Evolutionary conservation across 2,329 filamentous ascomycete species (phyloP).

Genomic region (Ophiostoma australiae): DNA sequence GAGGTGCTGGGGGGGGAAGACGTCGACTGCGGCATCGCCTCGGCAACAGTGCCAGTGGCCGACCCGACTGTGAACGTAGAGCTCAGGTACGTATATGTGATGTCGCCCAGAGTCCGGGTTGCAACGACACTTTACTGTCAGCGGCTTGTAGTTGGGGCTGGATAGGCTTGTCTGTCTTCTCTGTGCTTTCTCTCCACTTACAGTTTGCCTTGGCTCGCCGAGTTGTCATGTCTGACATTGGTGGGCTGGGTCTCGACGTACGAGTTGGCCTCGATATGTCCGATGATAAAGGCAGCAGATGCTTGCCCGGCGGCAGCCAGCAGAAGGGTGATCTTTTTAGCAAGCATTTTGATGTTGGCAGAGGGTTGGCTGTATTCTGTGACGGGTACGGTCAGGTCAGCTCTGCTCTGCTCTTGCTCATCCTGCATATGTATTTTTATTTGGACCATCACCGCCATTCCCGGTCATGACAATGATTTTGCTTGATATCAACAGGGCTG

Average conservation of each 20-base stretch:
- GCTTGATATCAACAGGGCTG: background rate
- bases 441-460: background rate
- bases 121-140: conserved; percentile 1
- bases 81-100: conserved; percentile 12
- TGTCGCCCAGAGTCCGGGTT: background rate
- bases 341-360: background rate
- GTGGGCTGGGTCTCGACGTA: background rate
- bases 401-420: background rate
- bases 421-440: background rate
- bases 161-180: background rate
- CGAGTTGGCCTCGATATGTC: background rate
- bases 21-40: background rate
- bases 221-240: background rate
- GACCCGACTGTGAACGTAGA: background rate
- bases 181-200: background rate
- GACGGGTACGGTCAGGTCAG: background rate
- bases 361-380: background rate
- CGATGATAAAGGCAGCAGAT: background rate
- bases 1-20: background rate
- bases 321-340: background rate
- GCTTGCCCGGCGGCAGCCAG: background rate
- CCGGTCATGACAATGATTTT: background rate
- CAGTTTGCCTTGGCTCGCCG: conserved; percentile 10
- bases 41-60: background rate
- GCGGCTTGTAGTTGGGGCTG: background rate